phyloP scores from a whole-genome alignment of 2,329 filamentous ascomycete species.

The Raffaelea deltoideospora region DNA sequence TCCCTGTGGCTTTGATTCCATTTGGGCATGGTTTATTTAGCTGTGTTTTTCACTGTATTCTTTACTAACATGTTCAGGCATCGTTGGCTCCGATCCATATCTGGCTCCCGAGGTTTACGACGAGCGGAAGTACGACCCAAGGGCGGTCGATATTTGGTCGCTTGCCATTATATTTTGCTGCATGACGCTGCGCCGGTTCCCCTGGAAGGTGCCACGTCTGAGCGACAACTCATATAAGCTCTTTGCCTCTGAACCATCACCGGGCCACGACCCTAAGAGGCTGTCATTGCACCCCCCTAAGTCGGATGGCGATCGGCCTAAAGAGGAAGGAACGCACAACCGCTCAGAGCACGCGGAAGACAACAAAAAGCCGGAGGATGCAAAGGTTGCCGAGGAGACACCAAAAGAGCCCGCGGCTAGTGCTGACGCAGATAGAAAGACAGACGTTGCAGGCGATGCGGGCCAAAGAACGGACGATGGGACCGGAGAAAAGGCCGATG shows the following conservation, averaged over 20 bases:
- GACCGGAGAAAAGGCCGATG: slow-evolving; percentile 12
- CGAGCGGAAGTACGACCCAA: slow-evolving; percentile 80
- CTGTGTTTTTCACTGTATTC: not conserved
- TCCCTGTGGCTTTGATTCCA: not conserved
- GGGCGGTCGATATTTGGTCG: slow-evolving; percentile 93
- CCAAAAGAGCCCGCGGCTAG: not conserved
- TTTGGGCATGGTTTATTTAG: not conserved
- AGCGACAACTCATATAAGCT: slow-evolving; percentile 92
- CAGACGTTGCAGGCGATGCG: not conserved
- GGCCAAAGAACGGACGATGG: slow-evolving; percentile 2
- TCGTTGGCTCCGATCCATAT: slow-evolving; percentile 81
- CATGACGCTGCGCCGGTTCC: slow-evolving; percentile 89
- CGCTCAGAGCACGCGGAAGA: slow-evolving; percentile 10
- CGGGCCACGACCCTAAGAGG: slow-evolving; percentile 47
- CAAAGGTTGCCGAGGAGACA: not conserved
- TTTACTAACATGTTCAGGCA: slow-evolving; percentile 23
- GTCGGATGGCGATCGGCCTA: slow-evolving; percentile 34
- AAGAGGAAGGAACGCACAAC: slow-evolving; percentile 4
- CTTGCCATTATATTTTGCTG: slow-evolving; percentile 97
- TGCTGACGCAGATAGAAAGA: not conserved
- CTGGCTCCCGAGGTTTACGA: slow-evolving; percentile 95
- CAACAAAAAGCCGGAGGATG: too few relatives aligned
- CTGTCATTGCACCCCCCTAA: slow-evolving; percentile 24
- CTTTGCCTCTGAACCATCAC: slow-evolving; percentile 74
- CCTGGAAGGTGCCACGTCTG: slow-evolving; percentile 87